These are phyloP conservation scores for Candolleomyces aberdarensis DNA, from an alignment of 768 basidiomycete species.

Conservation along the genomic window DNA sequence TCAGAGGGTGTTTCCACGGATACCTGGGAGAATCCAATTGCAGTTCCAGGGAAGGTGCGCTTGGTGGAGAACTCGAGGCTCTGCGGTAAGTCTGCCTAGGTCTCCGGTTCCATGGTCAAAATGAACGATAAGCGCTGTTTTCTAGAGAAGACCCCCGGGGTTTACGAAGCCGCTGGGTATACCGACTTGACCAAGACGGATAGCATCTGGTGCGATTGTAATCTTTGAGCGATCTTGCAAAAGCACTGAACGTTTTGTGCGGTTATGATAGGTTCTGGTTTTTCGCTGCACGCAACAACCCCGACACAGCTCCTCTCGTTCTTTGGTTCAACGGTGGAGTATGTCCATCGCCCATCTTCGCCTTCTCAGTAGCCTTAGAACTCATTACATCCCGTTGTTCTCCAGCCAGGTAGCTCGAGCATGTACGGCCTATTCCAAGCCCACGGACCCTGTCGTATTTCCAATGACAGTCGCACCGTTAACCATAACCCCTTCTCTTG, in stretches of 20 bases:
- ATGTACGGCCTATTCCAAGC: slow-evolving; percentile 73
- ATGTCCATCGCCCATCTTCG: slow-evolving; percentile 14
- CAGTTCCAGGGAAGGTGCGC: slow-evolving; percentile 39
- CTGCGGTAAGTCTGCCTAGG: slow-evolving; percentile 39
- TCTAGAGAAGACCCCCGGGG: slow-evolving; percentile 57
- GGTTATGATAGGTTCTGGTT: slow-evolving; percentile 56
- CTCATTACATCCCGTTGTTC: background rate
- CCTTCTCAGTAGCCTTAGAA: background rate
- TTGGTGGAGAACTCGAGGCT: slow-evolving; percentile 59
- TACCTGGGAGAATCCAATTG: background rate
- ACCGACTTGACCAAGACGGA: slow-evolving; percentile 54
- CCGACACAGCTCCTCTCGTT: slow-evolving; percentile 57
- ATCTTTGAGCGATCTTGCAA: background rate
- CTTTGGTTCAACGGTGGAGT: slow-evolving; percentile 69
- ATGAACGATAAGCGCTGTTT: background rate
- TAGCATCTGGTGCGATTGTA: slow-evolving; percentile 48
- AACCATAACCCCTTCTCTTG: slow-evolving; percentile 53
- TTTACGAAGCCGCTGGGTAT: slow-evolving; percentile 62
- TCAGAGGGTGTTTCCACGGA: too few species aligned
- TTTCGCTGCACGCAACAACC: slow-evolving; percentile 61
- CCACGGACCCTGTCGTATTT: slow-evolving; percentile 69
- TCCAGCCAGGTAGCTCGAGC: slow-evolving; percentile 51
- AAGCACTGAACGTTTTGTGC: background rate
- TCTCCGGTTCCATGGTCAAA: background rate
- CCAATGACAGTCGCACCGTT: slow-evolving; percentile 48